Base-by-base conservation (phyloP, 192 early-diverging fungal genomes). In the Backusella tuberculispora region DNA sequence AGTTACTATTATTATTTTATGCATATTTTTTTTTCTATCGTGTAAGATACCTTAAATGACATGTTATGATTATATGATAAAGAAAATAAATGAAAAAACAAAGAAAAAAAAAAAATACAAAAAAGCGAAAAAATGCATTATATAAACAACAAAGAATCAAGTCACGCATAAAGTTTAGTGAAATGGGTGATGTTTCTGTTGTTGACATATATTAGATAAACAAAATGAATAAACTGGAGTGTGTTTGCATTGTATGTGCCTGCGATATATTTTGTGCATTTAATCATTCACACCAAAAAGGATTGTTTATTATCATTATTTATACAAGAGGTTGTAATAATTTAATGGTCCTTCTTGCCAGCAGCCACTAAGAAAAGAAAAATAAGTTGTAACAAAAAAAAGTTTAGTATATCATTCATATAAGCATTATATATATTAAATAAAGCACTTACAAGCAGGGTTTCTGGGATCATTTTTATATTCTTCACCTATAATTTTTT, bases 401-500 rank as follows among this genome's bases (percentile, higher is more conserved):
- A 21, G 45, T 14, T 37, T 47, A 72, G 41, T 67, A 42, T 21
- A 24, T 26, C 24, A 24, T 15, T 14, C 7, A 12, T 45, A n/a
- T 38, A 60, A 15, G 2, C n/a, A 42, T 34, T 5, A 26, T 38
- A 5, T 38, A 5, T 9, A 8, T 1, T 10, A 12, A 21, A 13
- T 38, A 44, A 21, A 48, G 26, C n/a, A 83, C 84, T 79, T 85
- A 87, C 86, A 76, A 72, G 82, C 76, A 74, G 86, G 86, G 83
- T 87, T 87, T 80, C 84, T 83, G 63, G 84, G 84, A 69, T 87
- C 86, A 78, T 85, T 84, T 83, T 78, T 87, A 81, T 81, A 87
- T n/a, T 71, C 21, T 6, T 85, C 84, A 74, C 71, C 86, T 87
- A 81, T 34, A 19, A 45, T 41, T 34, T 34, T 34, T 34, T 34